Conservation (phyloP, 164 flowering plant genomes). For the Sedum album region DNA sequence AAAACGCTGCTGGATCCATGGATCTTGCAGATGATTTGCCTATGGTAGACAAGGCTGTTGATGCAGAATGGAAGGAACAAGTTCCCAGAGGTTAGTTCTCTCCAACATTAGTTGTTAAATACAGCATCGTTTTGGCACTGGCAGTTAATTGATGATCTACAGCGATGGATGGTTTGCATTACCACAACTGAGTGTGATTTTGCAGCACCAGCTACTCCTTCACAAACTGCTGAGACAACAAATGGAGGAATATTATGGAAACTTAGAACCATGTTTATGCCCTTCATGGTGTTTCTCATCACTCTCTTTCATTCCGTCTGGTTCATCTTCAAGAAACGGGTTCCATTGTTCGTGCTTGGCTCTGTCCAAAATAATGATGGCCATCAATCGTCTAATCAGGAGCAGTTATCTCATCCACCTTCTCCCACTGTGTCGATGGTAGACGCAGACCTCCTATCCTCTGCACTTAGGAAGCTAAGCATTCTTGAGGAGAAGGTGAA, state of each 20-base stretch:
- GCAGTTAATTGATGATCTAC: too few relatives aligned
- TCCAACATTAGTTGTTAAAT: not conserved
- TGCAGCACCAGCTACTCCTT: conserved; percentile 3
- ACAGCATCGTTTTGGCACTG: not conserved
- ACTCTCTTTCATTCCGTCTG: not conserved
- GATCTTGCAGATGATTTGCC: conserved; percentile 7
- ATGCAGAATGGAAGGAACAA: conserved; percentile 12
- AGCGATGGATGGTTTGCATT: not conserved
- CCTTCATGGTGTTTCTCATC: not conserved
- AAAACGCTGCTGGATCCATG: not conserved
- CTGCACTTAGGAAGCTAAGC: conserved; percentile 4
- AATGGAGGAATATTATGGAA: not conserved
- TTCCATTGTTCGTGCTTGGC: not conserved
- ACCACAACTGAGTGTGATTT: not conserved
- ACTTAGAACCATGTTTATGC: not conserved
- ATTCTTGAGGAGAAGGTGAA: conserved; percentile 7
- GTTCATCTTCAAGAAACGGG: not conserved
- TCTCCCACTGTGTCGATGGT: not conserved
- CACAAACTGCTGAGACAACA: not conserved
- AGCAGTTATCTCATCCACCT: not conserved
- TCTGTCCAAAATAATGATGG: not conserved
- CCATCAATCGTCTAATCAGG: not conserved
- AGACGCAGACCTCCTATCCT: conserved; percentile 2
- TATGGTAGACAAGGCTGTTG: conserved; percentile 11
- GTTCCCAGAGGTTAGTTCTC: not conserved